Conservation (phyloP, 129 eudicot genomes). For the Solidago caesia region DNA sequence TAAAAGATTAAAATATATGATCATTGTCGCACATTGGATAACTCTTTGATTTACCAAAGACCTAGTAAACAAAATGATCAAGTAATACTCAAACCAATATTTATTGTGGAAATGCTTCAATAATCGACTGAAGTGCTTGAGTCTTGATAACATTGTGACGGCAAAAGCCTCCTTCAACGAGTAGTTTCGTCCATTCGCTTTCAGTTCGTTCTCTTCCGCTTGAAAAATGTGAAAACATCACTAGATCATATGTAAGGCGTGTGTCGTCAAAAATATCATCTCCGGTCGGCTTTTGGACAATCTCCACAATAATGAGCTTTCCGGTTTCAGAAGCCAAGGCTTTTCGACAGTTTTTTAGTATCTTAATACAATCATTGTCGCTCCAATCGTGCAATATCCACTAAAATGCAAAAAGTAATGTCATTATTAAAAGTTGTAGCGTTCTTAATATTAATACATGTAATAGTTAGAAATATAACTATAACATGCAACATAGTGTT, state of each 20-base stretch:
- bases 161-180: constrained; percentile 31
- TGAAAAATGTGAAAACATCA: constrained; percentile 29
- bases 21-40: no score
- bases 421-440: no score
- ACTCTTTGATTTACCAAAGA: no score
- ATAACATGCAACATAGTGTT: no score
- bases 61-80: no score
- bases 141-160: constrained; percentile 31
- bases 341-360: constrained; percentile 37
- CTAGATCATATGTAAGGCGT: constrained; percentile 11
- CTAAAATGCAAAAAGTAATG: not conserved
- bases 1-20: no score
- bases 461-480: no score
- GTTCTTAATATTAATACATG: no score
- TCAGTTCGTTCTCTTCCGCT: constrained; percentile 38
- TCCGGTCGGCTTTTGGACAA: constrained; percentile 1
- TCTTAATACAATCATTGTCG: constrained; percentile 41
- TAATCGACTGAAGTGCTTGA: constrained; percentile 26
- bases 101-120: constrained; percentile 33
- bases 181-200: constrained; percentile 29
- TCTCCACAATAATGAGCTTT: constrained; percentile 31
- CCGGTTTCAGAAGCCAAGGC: constrained; percentile 27
- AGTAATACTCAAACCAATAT: not conserved
- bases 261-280: constrained; percentile 22
- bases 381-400: constrained; percentile 36